phyloP scores from a whole-genome alignment of 2,329 filamentous ascomycete species.

The Lizonia empirigonia region DNA sequence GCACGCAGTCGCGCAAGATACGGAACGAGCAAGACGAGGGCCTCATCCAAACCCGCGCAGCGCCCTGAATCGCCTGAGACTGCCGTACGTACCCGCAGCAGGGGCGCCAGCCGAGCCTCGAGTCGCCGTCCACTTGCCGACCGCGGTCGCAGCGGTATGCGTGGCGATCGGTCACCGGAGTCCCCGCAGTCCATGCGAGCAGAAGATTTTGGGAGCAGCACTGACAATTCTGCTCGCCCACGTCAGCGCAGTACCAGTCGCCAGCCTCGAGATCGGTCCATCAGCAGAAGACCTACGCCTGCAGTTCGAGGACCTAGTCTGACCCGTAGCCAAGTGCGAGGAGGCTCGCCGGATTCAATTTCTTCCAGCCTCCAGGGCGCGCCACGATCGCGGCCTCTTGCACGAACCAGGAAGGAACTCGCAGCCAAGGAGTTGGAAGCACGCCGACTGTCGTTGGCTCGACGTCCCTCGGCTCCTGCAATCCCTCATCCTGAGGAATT shows the following conservation, averaged over 20 bases:
- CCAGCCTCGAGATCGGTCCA: conserved; percentile 52
- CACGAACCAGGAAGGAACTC: conserved; percentile 51
- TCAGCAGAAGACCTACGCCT: conserved; percentile 42
- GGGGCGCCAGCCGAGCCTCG: conserved; percentile 40
- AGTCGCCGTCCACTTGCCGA: conserved; percentile 45
- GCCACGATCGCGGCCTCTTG: conserved; percentile 30
- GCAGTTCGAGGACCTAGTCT: conserved; percentile 40
- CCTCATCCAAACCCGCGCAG: conserved; percentile 43
- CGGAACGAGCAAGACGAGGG: conserved; percentile 42
- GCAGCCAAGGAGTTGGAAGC: conserved; percentile 84
- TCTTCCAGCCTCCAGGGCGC: conserved; percentile 40
- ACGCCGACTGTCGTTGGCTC: conserved; percentile 76
- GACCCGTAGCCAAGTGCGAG: conserved; percentile 42
- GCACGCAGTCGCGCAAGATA: conserved; percentile 42
- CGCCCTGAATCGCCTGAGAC: conserved; percentile 46
- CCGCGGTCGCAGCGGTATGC: conserved; percentile 43
- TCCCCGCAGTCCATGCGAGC: conserved; percentile 78
- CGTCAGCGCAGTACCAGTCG: conserved; percentile 60
- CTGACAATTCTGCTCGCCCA: conserved; percentile 62
- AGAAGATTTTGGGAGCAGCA: conserved; percentile 60
- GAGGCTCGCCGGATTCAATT: conserved; percentile 44
- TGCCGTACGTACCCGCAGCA: conserved; percentile 33
- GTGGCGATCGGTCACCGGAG: conserved; percentile 70
- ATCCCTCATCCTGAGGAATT: conserved; percentile 75
- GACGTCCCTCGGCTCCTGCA: conserved; percentile 76